A percentile compares a stretch with the other conserved stretches of the same genome.
Evolutionary conservation across 345 rosid genomes (phyloP).

Genomic region (Corymbia maculata): DNA sequence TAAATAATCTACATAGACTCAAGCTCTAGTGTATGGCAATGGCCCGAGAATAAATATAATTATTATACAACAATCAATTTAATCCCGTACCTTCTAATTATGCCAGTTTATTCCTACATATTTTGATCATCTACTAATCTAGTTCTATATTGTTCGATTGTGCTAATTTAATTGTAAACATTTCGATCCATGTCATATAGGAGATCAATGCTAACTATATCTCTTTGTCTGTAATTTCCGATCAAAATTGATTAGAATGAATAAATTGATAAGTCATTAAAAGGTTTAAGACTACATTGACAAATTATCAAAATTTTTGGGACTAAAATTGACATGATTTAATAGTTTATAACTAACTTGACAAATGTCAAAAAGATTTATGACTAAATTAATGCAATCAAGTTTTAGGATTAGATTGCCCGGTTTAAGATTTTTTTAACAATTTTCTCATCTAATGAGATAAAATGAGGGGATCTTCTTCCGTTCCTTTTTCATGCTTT

Average conservation of each 20-base stretch:
- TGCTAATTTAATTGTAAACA: too few relatives aligned
- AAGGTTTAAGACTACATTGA: fast-evolving
- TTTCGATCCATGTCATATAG: not conserved
- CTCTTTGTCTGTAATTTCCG: fast-evolving
- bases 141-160: too few relatives aligned
- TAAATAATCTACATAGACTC: not conserved
- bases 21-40: not conserved
- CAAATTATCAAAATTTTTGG: too few relatives aligned
- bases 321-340: not conserved
- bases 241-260: fast-evolving
- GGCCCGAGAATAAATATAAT: not conserved
- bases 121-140: not conserved
- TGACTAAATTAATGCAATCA: too few relatives aligned
- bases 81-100: fast-evolving
- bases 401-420: too few relatives aligned
- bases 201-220: not conserved
- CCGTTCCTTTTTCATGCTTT: not conserved
- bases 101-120: too few relatives aligned
- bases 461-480: not conserved
- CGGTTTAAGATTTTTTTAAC: too few relatives aligned
- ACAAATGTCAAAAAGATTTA: not conserved
- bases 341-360: fast-evolving
- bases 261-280: too few relatives aligned
- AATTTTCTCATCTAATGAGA: too few relatives aligned
- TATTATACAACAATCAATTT: too few relatives aligned